A percentile compares a stretch with the other conserved stretches of the same genome.
Conservation (phyloP, 2,329 filamentous ascomycete genomes). For the Pseudogymnoascus sp. region DNA sequence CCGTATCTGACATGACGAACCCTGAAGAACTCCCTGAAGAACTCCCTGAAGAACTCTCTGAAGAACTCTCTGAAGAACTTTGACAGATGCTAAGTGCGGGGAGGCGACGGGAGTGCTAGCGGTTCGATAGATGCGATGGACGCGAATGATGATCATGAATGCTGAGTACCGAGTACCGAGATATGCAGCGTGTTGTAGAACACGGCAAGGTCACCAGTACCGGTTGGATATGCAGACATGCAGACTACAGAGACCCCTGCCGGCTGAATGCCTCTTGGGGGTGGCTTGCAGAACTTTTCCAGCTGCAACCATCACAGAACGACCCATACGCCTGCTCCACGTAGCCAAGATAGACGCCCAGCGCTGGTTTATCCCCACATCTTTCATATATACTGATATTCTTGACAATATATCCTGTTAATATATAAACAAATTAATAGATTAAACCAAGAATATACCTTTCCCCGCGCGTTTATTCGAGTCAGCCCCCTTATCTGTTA, state of each 20-base stretch:
- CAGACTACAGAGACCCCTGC: not conserved
- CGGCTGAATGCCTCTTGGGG: not conserved
- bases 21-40: not conserved
- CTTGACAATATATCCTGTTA: not conserved
- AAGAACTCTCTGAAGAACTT: not conserved
- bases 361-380: not conserved
- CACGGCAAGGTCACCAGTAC: not conserved
- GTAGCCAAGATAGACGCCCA: not conserved
- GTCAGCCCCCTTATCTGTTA: not conserved
- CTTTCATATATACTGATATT: not conserved
- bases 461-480: not conserved
- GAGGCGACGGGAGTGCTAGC: not conserved
- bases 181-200: not conserved
- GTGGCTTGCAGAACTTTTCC: conserved; percentile 1
- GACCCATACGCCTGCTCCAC: not conserved
- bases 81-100: not conserved
- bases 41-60: not conserved
- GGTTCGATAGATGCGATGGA: not conserved
- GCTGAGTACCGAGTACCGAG: not conserved
- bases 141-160: not conserved
- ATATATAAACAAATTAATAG: not conserved
- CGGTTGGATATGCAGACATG: not conserved
- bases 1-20: not conserved
- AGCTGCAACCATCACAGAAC: not conserved
- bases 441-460: not conserved